A percentile compares a stretch with the other conserved stretches of the same genome.
Evolutionary conservation across 768 basidiomycete genomes (phyloP).

Genomic region (Amanita subjunquillea): DNA sequence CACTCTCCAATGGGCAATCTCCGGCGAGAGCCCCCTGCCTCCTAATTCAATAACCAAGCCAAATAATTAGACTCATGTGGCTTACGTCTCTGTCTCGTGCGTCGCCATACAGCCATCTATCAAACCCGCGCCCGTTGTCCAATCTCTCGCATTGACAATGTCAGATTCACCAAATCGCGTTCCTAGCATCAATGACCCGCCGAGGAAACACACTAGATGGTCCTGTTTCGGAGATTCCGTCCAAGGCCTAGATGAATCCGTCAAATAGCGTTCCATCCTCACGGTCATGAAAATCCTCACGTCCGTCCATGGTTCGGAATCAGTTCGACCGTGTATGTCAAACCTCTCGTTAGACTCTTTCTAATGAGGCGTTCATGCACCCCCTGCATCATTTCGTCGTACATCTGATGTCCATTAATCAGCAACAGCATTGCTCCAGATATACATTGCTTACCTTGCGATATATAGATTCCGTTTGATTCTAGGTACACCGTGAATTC

Average conservation of each 20-base stretch:
- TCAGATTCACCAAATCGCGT: slow-evolving; percentile 54
- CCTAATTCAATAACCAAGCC: neutral
- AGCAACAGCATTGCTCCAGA: neutral
- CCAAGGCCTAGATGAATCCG: neutral
- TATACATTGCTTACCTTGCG: slow-evolving; percentile 38
- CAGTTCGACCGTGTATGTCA: slow-evolving; percentile 80
- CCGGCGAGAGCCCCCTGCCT: slow-evolving; percentile 70
- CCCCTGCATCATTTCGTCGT: slow-evolving; percentile 73
- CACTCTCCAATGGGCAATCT: slow-evolving; percentile 78
- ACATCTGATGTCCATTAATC: slow-evolving; percentile 51
- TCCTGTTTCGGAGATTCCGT: slow-evolving; percentile 70
- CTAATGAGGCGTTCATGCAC: slow-evolving; percentile 67
- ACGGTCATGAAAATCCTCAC: slow-evolving; percentile 13
- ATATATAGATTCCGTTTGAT: slow-evolving; percentile 69
- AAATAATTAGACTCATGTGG: slow-evolving; percentile 6
- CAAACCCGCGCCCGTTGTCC: slow-evolving; percentile 72
- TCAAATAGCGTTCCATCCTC: neutral
- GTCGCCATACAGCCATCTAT: slow-evolving; percentile 83
- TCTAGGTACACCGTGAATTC: slow-evolving; percentile 26
- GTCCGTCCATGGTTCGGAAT: slow-evolving; percentile 31
- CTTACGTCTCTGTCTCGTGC: slow-evolving; percentile 74
- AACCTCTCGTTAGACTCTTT: slow-evolving; percentile 41
- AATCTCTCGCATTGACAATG: slow-evolving; percentile 52
- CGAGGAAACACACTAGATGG: slow-evolving; percentile 93
- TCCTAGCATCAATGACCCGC: slow-evolving; percentile 84